Evolutionary conservation across 2,329 filamentous ascomycete species (phyloP).

Genomic region (Colletotrichum coccodes): DNA sequence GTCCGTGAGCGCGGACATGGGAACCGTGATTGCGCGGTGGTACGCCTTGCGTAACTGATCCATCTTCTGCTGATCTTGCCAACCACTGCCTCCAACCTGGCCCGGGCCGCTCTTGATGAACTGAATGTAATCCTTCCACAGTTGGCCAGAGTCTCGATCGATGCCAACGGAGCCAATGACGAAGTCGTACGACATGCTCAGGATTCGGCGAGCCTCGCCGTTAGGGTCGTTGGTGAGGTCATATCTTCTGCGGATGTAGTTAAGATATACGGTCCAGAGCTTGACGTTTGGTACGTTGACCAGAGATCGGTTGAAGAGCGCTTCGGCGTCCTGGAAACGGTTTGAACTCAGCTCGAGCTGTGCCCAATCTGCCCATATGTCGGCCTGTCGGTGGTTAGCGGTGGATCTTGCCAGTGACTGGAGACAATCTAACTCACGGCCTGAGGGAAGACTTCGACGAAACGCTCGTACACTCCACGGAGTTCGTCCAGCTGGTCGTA

Average conservation of each 20-base stretch:
- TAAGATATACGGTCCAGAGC: conserved; percentile 92
- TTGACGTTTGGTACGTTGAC: conserved; percentile 83
- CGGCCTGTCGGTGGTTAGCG: conserved; percentile 72
- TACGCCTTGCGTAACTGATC: conserved; percentile 92
- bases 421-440: conserved; percentile 72
- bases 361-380: conserved; percentile 89
- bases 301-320: conserved; percentile 84
- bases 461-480: conserved; percentile 83
- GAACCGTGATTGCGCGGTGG: conserved; percentile 87
- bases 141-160: conserved; percentile 87
- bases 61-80: conserved; percentile 99
- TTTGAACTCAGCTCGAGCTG: conserved; percentile 91
- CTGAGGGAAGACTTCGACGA: conserved; percentile 88
- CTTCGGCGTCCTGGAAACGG: conserved; percentile 82
- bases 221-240: conserved; percentile 82
- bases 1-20: conserved; percentile 82
- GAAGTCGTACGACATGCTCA: conserved; percentile 91
- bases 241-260: conserved; percentile 93
- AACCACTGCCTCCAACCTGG: conserved; percentile 82
- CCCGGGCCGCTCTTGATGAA: conserved; percentile 92
- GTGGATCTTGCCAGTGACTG: neutral
- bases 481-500: conserved; percentile 86
- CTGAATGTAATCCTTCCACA: conserved; percentile 96
- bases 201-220: conserved; percentile 80
- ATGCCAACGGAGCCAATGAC: conserved; percentile 90